Conservation (phyloP, 805 yeast genomes). For the Novakomyces olei region DNA sequence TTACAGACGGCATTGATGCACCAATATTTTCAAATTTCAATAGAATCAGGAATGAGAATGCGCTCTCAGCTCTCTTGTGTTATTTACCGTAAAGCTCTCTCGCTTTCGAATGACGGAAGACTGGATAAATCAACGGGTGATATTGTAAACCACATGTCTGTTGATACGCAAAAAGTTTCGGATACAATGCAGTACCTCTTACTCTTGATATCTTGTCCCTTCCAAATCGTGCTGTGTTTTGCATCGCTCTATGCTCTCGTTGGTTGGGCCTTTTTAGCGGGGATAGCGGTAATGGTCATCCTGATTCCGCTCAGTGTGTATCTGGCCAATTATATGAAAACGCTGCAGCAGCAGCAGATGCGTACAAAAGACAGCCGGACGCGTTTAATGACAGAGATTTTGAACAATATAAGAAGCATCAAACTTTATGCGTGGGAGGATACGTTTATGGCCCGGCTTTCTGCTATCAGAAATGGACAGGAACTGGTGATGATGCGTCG, state of each 20-base stretch:
- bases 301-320: conserved; percentile 67
- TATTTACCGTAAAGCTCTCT: conserved; percentile 47
- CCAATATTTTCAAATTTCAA: conserved; percentile 33
- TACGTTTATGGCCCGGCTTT: conserved; percentile 55
- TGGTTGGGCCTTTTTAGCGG: conserved; percentile 82
- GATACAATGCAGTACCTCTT: conserved; percentile 54
- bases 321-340: conserved; percentile 44
- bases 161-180: conserved; percentile 47
- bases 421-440: conserved; percentile 91
- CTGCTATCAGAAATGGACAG: conserved; percentile 67
- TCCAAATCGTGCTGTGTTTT: conserved; percentile 63
- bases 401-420: conserved; percentile 77
- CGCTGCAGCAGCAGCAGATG: conserved; percentile 70
- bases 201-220: conserved; percentile 80
- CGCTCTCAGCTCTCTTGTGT: conserved; percentile 45
- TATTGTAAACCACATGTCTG: conserved; percentile 52
- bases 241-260: conserved; percentile 47
- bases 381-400: conserved; percentile 64
- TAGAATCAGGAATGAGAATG: conserved; percentile 39
- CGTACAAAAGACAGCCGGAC: conserved; percentile 82
- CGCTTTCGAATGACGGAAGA: conserved; percentile 43
- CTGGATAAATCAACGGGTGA: conserved; percentile 48
- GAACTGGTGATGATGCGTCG: conserved; percentile 51
- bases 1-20: conserved; percentile 41
- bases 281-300: conserved; percentile 55